Base-by-base conservation (phyloP, 2,329 filamentous ascomycete species). In the Tolypocladium endophyticum region DNA sequence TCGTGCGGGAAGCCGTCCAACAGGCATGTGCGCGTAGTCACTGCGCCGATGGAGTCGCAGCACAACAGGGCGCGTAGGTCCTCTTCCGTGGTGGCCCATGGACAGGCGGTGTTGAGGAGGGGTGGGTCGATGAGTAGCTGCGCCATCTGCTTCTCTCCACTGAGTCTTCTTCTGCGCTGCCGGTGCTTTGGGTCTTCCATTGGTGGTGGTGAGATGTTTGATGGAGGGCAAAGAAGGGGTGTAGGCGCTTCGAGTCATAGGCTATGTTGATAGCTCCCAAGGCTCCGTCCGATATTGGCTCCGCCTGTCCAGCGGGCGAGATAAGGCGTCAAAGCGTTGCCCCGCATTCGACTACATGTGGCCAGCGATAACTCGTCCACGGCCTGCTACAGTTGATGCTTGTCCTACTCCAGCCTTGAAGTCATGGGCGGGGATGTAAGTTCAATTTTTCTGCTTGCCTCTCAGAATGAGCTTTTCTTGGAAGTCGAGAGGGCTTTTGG, bases 1-100 rank as follows among this genome's bases (percentile, higher is more conserved):
- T 88, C 75, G 68, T 92, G 86, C 1, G 76, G 68, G 69, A 91
- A 92, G 47, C 86, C 87, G 11, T 76, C 63, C 20, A 88, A 71
- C 7, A 90, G 78, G 3, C 84, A 84, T 1, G 89, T 93, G 16
- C 89, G 80, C 2, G 85, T 89, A 1, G 89, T 92, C 38, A 92
- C 82, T 18, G 88, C 89, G 61, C 89, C 89, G 0, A 86, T 91
- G 58, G 82, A 75, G 0, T 81, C 76, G 56, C 78, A 85, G 36
- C 75, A 69, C 68, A 88, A 88, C 8, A 92, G 81, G 2, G 73
- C 72, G 45, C 75, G 70, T 4, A 92, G 80, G 63, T 92, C 83
- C 5, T 80, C 76, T 6, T 81, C 71, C 3, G 81, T 84, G 0
- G 87, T 90, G 33, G 88, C 88, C 88, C 88, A 92, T 0, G 89